Evolutionary conservation across 1,284 basidiomycete genomes (phyloP).

Genomic region (Puccinia horiana): DNA sequence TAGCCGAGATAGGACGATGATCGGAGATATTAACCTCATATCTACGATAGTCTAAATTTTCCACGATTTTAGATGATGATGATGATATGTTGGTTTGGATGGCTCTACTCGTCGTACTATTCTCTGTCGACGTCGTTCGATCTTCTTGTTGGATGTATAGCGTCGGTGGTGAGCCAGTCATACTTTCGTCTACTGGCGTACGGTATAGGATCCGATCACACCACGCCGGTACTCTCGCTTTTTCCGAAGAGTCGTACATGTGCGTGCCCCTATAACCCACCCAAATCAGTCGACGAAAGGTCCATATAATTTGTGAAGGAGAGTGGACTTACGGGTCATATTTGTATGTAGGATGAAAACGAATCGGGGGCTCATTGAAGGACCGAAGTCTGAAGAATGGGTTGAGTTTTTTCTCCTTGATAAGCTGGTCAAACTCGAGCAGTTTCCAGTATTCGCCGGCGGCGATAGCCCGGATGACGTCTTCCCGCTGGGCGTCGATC

Average conservation of each 20-base stretch:
- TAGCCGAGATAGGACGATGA: slow-evolving; percentile 52
- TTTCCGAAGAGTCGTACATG: slow-evolving; percentile 84
- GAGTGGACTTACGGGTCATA: slow-evolving; percentile 69
- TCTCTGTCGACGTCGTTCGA: too few relatives aligned
- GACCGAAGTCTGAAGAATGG: slow-evolving; percentile 78
- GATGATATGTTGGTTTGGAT: not conserved
- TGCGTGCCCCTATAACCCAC: slow-evolving; percentile 61
- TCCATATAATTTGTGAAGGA: not conserved
- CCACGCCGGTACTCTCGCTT: slow-evolving; percentile 87
- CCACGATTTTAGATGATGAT: too few relatives aligned
- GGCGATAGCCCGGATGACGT: slow-evolving; percentile 70
- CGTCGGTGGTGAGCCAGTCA: slow-evolving; percentile 60
- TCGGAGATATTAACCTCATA: slow-evolving; percentile 58
- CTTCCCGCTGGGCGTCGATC: slow-evolving; percentile 83
- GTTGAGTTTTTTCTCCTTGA: slow-evolving; percentile 82
- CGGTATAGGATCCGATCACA: slow-evolving; percentile 90
- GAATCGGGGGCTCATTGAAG: slow-evolving; percentile 79
- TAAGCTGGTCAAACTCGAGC: slow-evolving; percentile 79
- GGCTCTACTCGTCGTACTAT: not conserved
- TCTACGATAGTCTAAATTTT: slow-evolving; percentile 54
- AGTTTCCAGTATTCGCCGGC: slow-evolving; percentile 69
- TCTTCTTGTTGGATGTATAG: slow-evolving; percentile 60
- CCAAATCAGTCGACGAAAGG: not conserved
- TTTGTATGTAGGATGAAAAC: slow-evolving; percentile 90
- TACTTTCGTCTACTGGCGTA: slow-evolving; percentile 63